Evolutionary conservation across 306 rosid species (phyloP), one percentile per base, ranked within the genome.

Genomic region (Vigna radiata): DNA sequence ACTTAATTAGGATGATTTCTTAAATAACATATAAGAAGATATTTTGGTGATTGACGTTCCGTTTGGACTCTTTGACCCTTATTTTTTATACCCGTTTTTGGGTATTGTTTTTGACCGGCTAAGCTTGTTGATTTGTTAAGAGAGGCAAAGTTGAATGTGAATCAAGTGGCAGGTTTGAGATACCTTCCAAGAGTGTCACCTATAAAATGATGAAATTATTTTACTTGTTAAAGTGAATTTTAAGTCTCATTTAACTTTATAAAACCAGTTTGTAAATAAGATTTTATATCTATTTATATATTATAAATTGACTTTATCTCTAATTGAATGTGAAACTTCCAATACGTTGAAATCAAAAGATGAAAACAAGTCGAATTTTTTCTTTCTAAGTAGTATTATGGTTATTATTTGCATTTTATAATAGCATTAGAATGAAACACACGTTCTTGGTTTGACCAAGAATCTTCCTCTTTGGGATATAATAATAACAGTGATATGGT

Each of bases 21-120:
- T 77, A 74, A 78, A 73, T 59, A 49, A 70, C 19, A 43, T 59
- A 71, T 62, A 59, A 83, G 55, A 82, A 43, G 48, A 85, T 82
- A 70, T 63, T 73, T 63, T 80, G 17, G 47, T 63, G 70, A 80
- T 87, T 82, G 88, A 85, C 88, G 52, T 71, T 60, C 15, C 12
- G 29, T 52, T 65, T 81, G n/a, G 11, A 25, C n/a, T 70, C 29
- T 69, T 68, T 79, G 87, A 72, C 86, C 63, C 50, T 74, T 68
- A 46, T 19, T 49, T 27, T 56, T 23, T 53, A 21, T 56, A 6
- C 18, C 18, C 39, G 7, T 6, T 50, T 19, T 72, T 3, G 6
- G 61, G 43, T 69, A 46, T 48, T 36, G 81, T 81, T 60, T 81
- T 81, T 77, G 80, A 89, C 83, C 70, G 62, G 73, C 84, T 63